phyloP scores from a whole-genome alignment of 108 stramenopile genomes.

The Mediolabrus comicus region DNA sequence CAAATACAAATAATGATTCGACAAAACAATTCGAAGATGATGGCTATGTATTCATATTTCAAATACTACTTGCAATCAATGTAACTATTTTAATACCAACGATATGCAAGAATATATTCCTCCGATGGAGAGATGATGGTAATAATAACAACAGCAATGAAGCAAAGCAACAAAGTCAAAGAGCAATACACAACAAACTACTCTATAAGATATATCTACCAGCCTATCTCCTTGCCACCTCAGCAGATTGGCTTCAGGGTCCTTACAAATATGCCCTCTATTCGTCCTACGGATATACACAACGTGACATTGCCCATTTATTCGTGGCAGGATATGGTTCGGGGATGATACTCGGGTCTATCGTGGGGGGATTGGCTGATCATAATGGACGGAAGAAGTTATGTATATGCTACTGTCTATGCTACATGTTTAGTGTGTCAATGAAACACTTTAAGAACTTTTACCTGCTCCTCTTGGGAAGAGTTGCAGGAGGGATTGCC shows the following conservation, averaged over 20 bases:
- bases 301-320: conserved; percentile 82
- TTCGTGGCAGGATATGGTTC: conserved; percentile 88
- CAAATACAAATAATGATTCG: no score
- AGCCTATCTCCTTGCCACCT: conserved; percentile 88
- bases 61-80: not conserved
- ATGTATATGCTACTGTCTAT: conserved; percentile 55
- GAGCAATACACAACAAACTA: conserved; percentile 32
- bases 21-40: not conserved
- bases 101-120: not conserved
- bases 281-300: conserved; percentile 79
- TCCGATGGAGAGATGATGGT: not conserved
- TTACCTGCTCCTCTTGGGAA: conserved; percentile 44
- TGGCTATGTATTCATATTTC: not conserved
- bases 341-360: conserved; percentile 66
- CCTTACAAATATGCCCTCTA: conserved; percentile 99
- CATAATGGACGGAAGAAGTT: conserved; percentile 48
- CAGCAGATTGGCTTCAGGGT: conserved; percentile 98
- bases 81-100: not conserved
- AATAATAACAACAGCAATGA: not conserved
- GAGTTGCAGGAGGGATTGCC: conserved; percentile 59
- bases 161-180: conserved; percentile 4
- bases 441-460: conserved; percentile 45
- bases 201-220: conserved; percentile 78
- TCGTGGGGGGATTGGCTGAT: conserved; percentile 69
- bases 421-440: conserved; percentile 45